These are phyloP conservation scores for Zalaria sp. DNA, from an alignment of 2,329 filamentous ascomycete genomes.

Conservation along the genomic window DNA sequence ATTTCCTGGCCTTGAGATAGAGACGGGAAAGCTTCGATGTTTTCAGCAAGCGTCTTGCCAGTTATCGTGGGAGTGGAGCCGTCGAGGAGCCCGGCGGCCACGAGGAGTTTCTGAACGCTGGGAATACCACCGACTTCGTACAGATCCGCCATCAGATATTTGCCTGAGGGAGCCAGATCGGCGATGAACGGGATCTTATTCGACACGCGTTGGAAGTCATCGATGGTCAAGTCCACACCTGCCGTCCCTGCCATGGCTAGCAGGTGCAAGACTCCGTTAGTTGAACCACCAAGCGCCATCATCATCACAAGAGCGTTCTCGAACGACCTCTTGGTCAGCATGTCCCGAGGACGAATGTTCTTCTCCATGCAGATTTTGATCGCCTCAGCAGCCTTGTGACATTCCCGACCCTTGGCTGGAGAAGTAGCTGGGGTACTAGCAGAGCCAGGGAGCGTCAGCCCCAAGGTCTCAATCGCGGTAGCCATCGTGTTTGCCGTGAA, in stretches of 20 bases:
- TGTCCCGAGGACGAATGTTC: constrained; percentile 66
- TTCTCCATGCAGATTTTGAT: constrained; percentile 69
- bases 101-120: constrained; percentile 71
- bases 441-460: constrained; percentile 67
- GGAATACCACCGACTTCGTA: constrained; percentile 78
- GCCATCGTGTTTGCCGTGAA: constrained; percentile 94
- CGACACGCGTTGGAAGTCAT: constrained; percentile 70
- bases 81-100: constrained; percentile 62
- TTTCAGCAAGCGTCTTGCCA: constrained; percentile 69
- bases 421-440: constrained; percentile 70
- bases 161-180: constrained; percentile 69
- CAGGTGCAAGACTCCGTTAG: constrained; percentile 79
- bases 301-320: constrained; percentile 83
- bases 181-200: constrained; percentile 78
- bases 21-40: constrained; percentile 62
- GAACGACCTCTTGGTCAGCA: constrained; percentile 67
- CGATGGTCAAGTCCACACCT: constrained; percentile 60
- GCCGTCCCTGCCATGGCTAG: constrained; percentile 83
- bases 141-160: constrained; percentile 78
- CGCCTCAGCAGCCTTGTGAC: constrained; percentile 62
- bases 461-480: constrained; percentile 80
- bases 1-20: constrained; percentile 69
- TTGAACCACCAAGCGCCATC: constrained; percentile 83
- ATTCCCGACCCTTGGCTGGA: constrained; percentile 76
- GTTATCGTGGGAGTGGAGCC: constrained; percentile 71